Base-by-base conservation (phyloP, 2,329 filamentous ascomycete genomes). In the Microsporum ferrugineum region DNA sequence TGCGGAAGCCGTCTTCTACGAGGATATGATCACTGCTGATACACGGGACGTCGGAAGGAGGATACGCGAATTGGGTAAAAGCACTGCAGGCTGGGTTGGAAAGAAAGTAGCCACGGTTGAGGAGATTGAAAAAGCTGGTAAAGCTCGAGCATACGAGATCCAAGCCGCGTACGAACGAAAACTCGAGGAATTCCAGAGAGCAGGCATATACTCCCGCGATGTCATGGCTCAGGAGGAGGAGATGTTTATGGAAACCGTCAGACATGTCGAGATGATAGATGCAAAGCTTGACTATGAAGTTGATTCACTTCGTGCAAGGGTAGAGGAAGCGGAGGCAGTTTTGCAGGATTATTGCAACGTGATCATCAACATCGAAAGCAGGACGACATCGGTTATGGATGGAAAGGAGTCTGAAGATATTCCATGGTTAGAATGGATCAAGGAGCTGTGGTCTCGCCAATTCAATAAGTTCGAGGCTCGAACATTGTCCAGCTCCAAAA, bases 271-370 rank as follows among this genome's bases (percentile, higher is more conserved):
- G 71, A 82, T 87, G 27, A 78, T 95, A 43, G 84, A 87, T 2
- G 89, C 90, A 23, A 91, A 91, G 73, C 79, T 97, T 60, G 91
- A 97, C 69, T 97, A 97, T 73, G 92, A 96, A 77, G 86, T 96
- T 63, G 84, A 87, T 63, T 84, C 85, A 14, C 77, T 97, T n/a
- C 80, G 85, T 57, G 84, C 86, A 56, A 90, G 90, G 68, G 87
- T 96, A 7, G 82, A 88, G 67, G 92, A 97, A 69, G 88, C 96
- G 6, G 91, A 96, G 69, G 88, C 90, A 63, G 88, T 88, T 0
- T 84, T 95, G 0, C 77, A 76, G 8, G 87, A 91, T 63, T 95
- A 95, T 72, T 88, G 91, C 72, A 80, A 83, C 57, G 88, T 91
- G 71, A 88, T 94, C 1, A 77, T 82, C 53, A 86, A 89, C 60